Base-by-base conservation (phyloP, 495 filamentous ascomycete genomes). In the Xylaria castorea region DNA sequence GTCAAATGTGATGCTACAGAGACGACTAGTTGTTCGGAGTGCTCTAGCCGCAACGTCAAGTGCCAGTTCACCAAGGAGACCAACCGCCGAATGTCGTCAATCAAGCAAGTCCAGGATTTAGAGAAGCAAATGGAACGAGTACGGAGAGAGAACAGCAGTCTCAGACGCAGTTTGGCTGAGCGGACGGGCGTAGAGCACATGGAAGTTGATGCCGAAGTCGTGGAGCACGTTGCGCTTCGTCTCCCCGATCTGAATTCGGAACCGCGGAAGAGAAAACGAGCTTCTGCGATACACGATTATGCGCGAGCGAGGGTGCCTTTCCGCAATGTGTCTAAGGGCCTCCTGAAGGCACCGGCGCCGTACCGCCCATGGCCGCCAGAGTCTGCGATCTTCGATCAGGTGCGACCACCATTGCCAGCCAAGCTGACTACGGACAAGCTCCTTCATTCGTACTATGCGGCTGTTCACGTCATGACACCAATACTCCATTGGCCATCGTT, bases 1-100 rank as follows among this genome's bases (percentile, higher is more conserved):
- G 96, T 99, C 83, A 99, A 99, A 87, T 99, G 96, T 84, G 96
- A 99, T 84, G 96, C 96, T 42, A 98, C 96, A 64, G 96, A 99
- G 75, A 97, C 93, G 50, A 89, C 92, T 32, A 96, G 94, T 81
- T 99, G 96, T 82, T 97, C 95, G 3, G 96, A 99, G 83, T 99
- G 96, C 83, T 93, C 92, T 18, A 97, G 93, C 77, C 90, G 96
- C 74, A 95, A 93, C 78, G 95, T 97, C 62, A 97, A 96, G 79
- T 99, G 96, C 78, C 95, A 97, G 80, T 99, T 99, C 79, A 99
- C 96, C 58, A 99, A 99, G 84, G 96, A 99, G 81, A 98, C 96
- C 27, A 99, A 99, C 81, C 90, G 97, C 61, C 90, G 96, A 73
- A 99, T 99, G 96, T 98, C 96, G 60, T 97, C 95, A 18, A 98